Conservation (phyloP, 208 protist species). For the Trypanosoma mega region DNA sequence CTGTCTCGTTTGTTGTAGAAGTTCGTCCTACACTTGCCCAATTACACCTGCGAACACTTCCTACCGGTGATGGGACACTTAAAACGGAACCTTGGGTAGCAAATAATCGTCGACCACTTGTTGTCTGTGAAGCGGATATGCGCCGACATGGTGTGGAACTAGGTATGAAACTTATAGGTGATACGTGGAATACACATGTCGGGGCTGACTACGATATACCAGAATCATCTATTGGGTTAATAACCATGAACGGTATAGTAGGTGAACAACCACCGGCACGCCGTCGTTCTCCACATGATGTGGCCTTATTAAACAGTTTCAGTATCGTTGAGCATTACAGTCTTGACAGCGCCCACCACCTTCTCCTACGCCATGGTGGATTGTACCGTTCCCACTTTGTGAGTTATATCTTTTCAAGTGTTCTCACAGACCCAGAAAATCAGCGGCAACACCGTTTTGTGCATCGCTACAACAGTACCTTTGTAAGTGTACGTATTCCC, state of each 20-base stretch:
- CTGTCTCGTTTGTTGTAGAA: conserved; percentile 51
- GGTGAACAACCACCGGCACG: not conserved
- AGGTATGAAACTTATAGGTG: conserved; percentile 82
- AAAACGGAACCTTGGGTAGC: conserved; percentile 12
- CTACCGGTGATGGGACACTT: not conserved
- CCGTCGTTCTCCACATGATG: conserved; percentile 43
- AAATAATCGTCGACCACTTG: conserved; percentile 35
- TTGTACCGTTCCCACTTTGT: conserved; percentile 84
- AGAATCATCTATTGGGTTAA: not conserved
- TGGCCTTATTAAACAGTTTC: conserved; percentile 85
- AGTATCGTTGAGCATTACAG: conserved; percentile 84
- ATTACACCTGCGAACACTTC: conserved; percentile 62
- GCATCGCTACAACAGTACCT: conserved; percentile 71
- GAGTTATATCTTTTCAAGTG: conserved; percentile 60
- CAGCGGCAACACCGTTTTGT: conserved; percentile 54
- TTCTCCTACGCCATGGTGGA: conserved; percentile 69
- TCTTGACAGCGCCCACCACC: conserved; percentile 71
- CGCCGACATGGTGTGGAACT: conserved; percentile 68
- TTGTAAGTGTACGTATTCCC: conserved; percentile 60
- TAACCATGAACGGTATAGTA: not conserved
- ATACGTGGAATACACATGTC: conserved; percentile 58
- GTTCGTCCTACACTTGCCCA: conserved; percentile 74
- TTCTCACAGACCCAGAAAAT: conserved; percentile 42
- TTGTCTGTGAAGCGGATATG: conserved; percentile 75
- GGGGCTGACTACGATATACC: conserved; percentile 16